Conservation (phyloP, 345 rosid genomes). For the Rhodomyrtus tomentosa region DNA sequence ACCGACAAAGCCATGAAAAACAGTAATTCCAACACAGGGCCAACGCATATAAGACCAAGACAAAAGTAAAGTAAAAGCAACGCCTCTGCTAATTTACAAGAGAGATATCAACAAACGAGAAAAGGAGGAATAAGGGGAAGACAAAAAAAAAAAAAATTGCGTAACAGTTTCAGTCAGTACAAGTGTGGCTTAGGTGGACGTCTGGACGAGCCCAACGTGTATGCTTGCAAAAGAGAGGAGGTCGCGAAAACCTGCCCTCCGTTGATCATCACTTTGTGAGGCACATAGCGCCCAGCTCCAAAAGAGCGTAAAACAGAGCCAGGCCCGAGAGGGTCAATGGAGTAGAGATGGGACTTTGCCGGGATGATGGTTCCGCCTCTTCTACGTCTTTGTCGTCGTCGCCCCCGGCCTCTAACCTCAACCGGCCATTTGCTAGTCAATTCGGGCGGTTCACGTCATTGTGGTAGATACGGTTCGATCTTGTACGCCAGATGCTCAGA, state of each 20-base stretch:
- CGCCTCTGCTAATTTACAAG: background rate
- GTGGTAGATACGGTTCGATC: slow-evolving; percentile 63
- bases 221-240: background rate
- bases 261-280: background rate
- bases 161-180: background rate
- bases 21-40: background rate
- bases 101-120: background rate
- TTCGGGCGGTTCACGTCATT: slow-evolving; percentile 17
- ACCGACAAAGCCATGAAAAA: slow-evolving; percentile 20
- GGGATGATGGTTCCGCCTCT: background rate
- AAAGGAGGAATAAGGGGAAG: background rate
- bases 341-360: slow-evolving; percentile 21
- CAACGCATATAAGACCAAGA: background rate
- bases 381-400: slow-evolving; percentile 11
- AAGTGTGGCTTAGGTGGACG: background rate
- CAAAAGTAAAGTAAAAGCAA: background rate
- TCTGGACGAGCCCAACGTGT: background rate
- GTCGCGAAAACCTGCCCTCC: background rate
- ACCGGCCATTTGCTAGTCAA: slow-evolving; percentile 29
- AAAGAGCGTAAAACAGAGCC: background rate
- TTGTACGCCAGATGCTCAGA: slow-evolving; percentile 38
- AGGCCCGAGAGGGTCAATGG: too few species aligned
- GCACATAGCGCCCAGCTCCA: background rate
- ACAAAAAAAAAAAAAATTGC: background rate
- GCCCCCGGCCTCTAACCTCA: slow-evolving; percentile 28